Evolutionary conservation across 108 stramenopile species (phyloP).

Genomic region (Craspedostauros australis): DNA sequence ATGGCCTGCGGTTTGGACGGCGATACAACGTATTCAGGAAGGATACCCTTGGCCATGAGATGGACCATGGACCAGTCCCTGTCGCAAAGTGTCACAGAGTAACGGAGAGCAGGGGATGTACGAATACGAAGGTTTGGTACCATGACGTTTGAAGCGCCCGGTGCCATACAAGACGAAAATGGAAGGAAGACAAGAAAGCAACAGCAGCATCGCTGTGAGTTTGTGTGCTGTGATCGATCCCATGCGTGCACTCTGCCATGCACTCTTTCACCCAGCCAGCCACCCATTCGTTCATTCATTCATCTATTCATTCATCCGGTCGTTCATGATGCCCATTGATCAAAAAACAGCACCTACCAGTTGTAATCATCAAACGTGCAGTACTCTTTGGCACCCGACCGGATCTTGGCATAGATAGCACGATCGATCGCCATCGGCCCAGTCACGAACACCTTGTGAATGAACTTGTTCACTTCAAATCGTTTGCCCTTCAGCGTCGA

Average conservation of each 20-base stretch:
- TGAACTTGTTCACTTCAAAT: constrained; percentile 4
- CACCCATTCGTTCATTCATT: too few relatives aligned
- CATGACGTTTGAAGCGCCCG: too few relatives aligned
- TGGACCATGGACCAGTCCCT: constrained; percentile 50
- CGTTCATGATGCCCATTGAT: too few relatives aligned
- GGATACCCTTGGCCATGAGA: constrained; percentile 11
- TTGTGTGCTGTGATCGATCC: too few relatives aligned
- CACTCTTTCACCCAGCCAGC: too few relatives aligned
- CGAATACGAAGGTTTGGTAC: too few relatives aligned
- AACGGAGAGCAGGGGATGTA: not conserved
- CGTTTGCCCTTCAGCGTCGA: not conserved
- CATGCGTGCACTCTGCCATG: too few relatives aligned
- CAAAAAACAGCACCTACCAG: constrained; percentile 23
- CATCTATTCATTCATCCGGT: too few relatives aligned
- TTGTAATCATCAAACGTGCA: constrained; percentile 58
- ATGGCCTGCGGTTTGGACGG: constrained; percentile 26
- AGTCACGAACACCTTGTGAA: constrained; percentile 17
- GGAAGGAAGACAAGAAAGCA: too few relatives aligned
- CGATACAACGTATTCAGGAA: constrained; percentile 29
- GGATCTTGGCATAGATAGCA: constrained; percentile 23
- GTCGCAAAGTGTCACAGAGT: not conserved
- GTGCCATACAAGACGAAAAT: too few relatives aligned
- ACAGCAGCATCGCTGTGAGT: too few relatives aligned
- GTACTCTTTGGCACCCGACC: constrained; percentile 26
- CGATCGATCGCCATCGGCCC: constrained; percentile 48